A percentile compares a stretch with the other conserved stretches of the same genome.
Conservation (phyloP, 768 basidiomycete species). For the Polyporus arcularius region DNA sequence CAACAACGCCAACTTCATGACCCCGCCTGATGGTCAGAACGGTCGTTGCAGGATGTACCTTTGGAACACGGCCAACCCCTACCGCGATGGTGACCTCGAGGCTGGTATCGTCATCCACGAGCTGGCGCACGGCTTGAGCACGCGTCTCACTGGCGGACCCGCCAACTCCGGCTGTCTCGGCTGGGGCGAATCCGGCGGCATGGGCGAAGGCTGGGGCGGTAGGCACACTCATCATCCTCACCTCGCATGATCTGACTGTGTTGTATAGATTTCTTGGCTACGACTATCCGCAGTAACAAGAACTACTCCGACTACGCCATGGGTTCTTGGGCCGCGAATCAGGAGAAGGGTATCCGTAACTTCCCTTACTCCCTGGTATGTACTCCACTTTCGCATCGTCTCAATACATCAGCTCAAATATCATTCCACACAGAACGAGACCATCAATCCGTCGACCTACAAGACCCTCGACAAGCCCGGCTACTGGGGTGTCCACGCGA, state of each 20-base stretch:
- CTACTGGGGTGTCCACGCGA: constrained; percentile 91
- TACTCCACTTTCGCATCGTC: constrained; percentile 1
- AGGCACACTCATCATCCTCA: constrained; percentile 14
- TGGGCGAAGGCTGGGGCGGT: constrained; percentile 98
- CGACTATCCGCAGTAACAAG: constrained; percentile 76
- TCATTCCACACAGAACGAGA: constrained; percentile 44
- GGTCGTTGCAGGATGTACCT: constrained; percentile 96
- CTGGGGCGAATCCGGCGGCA: constrained; percentile 95
- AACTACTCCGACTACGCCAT: constrained; percentile 81
- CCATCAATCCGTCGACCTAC: constrained; percentile 88
- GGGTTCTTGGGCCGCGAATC: constrained; percentile 95
- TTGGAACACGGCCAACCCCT: constrained; percentile 91
- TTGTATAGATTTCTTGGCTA: constrained; percentile 75
- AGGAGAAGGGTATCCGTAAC: constrained; percentile 76
- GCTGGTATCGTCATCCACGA: constrained; percentile 97
- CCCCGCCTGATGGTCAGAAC: constrained; percentile 79
- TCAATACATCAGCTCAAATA: not conserved
- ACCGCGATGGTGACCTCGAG: constrained; percentile 93
- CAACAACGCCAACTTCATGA: constrained; percentile 93
- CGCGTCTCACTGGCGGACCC: constrained; percentile 92
- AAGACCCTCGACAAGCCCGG: constrained; percentile 92
- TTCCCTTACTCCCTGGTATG: constrained; percentile 76
- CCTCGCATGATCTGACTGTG: not conserved
- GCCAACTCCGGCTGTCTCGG: constrained; percentile 91
- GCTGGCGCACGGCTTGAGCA: constrained; percentile 85